These are phyloP conservation scores for Pezicula carpinea DNA, from an alignment of 2,329 filamentous ascomycete species.

Conservation along the genomic window DNA sequence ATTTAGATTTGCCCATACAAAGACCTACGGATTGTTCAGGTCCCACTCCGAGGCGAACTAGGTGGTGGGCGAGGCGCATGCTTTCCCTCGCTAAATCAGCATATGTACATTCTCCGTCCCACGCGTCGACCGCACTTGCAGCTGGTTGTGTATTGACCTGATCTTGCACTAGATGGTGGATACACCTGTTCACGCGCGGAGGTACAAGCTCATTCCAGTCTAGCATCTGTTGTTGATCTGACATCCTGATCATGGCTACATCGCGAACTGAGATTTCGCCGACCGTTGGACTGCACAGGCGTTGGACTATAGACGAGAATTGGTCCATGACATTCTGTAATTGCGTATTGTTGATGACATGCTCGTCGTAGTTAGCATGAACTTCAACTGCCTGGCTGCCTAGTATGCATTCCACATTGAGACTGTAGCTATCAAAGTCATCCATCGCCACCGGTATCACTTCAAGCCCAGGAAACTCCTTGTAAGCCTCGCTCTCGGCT, in stretches of 20 bases:
- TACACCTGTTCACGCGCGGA: constrained; percentile 1
- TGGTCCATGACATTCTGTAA: constrained; percentile 1
- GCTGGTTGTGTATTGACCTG: constrained; percentile 4
- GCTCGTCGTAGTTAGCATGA: constrained; percentile 3
- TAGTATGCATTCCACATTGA: not conserved
- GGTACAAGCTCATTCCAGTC: not conserved
- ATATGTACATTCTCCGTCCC: constrained; percentile 10
- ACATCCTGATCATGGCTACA: not conserved
- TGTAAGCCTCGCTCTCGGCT: not conserved
- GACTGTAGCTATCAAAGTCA: constrained; percentile 1
- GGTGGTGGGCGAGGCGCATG: constrained; percentile 4
- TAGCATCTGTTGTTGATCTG: not conserved
- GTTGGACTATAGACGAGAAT: constrained; percentile 3
- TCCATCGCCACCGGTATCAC: not conserved
- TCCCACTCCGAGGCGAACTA: constrained; percentile 7
- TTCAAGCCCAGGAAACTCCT: constrained; percentile 2
- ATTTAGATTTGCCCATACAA: constrained; percentile 21
- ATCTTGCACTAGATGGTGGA: constrained; percentile 7
- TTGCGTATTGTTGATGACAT: not conserved
- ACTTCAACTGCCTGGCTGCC: not conserved
- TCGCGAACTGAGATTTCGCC: constrained; percentile 7
- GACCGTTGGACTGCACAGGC: constrained; percentile 1
- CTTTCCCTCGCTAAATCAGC: constrained; percentile 6
- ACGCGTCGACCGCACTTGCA: constrained; percentile 8
- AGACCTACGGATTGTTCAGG: constrained; percentile 12